phyloP scores from a whole-genome alignment of 2,329 filamentous ascomycete species.

The Sarocladium brachiariae region DNA sequence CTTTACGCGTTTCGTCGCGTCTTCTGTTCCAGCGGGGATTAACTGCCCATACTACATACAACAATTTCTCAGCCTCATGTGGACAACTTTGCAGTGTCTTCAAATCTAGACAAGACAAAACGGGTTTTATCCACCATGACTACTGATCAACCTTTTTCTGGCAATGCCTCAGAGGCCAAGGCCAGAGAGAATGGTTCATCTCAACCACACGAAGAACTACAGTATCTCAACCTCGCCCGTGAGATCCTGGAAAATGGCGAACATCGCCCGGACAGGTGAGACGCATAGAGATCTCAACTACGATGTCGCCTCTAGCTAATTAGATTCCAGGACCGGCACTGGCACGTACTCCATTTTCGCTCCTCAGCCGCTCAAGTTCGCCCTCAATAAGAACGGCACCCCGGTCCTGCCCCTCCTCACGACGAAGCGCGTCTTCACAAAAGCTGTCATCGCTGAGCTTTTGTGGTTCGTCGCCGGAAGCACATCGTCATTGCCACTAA shows the following conservation, averaged over 20 bases:
- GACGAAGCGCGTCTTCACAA: slow-evolving; percentile 92
- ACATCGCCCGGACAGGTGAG: slow-evolving; percentile 78
- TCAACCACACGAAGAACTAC: slow-evolving; percentile 71
- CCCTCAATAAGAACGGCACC: slow-evolving; percentile 53
- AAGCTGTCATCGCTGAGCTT: slow-evolving; percentile 84
- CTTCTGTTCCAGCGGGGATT: not conserved
- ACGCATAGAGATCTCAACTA: slow-evolving; percentile 7
- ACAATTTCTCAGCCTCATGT: too few relatives aligned
- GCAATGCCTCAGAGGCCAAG: not conserved
- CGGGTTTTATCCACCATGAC: too few relatives aligned
- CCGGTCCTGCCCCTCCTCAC: slow-evolving; percentile 87
- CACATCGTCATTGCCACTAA: slow-evolving; percentile 73
- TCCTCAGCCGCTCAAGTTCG: slow-evolving; percentile 79
- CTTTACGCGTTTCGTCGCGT: slow-evolving; percentile 9
- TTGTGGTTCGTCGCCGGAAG: slow-evolving; percentile 89
- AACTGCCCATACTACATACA: too few relatives aligned
- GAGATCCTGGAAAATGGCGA: slow-evolving; percentile 80
- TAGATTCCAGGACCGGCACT: slow-evolving; percentile 69
- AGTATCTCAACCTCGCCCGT: slow-evolving; percentile 85
- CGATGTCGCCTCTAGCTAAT: slow-evolving; percentile 1
- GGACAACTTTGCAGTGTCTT: too few relatives aligned
- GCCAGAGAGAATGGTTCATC: slow-evolving; percentile 8
- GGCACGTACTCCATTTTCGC: slow-evolving; percentile 88
- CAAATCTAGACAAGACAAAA: too few relatives aligned
- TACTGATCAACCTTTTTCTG: not conserved